Conservation (phyloP, 225 moss, liverwort and hornwort species). For the Physcomitrellopsis africana region DNA sequence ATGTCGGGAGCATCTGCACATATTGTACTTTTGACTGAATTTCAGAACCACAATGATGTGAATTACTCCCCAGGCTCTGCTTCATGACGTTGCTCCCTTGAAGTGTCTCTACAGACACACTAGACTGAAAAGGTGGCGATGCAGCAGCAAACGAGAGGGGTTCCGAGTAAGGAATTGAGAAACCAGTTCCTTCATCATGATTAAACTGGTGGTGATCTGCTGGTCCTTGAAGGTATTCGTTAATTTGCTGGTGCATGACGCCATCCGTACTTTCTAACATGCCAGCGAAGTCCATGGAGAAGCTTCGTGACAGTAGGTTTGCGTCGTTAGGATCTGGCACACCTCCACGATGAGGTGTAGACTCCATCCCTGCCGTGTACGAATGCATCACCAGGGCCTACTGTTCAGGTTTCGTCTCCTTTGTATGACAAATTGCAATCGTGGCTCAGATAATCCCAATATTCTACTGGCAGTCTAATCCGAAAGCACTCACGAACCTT, state of each 20-base stretch:
- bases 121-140: constrained; percentile 1
- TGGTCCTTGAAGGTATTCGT: constrained; percentile 23
- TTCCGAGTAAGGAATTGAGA: constrained; percentile 8
- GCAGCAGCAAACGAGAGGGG: background rate
- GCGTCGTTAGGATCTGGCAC: constrained; percentile 1
- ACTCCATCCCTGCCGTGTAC: constrained; percentile 29
- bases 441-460: too few species aligned
- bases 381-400: constrained; percentile 18
- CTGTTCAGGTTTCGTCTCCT: too few species aligned
- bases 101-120: background rate
- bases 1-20: background rate
- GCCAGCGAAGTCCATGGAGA: constrained; percentile 23
- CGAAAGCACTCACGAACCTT: too few species aligned
- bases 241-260: constrained; percentile 12
- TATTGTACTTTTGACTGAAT: background rate
- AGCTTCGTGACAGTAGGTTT: background rate
- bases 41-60: background rate
- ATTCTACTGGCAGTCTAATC: too few species aligned
- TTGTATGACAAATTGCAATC: too few species aligned
- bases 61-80: background rate
- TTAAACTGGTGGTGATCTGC: background rate
- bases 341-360: background rate
- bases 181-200: background rate
- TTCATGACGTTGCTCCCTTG: background rate
- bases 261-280: constrained; percentile 4